A percentile compares a stretch with the other conserved stretches of the same genome.
These are phyloP conservation scores for Phlebiopsis flavidoalba DNA, from an alignment of 768 basidiomycete genomes.

Conservation along the genomic window DNA sequence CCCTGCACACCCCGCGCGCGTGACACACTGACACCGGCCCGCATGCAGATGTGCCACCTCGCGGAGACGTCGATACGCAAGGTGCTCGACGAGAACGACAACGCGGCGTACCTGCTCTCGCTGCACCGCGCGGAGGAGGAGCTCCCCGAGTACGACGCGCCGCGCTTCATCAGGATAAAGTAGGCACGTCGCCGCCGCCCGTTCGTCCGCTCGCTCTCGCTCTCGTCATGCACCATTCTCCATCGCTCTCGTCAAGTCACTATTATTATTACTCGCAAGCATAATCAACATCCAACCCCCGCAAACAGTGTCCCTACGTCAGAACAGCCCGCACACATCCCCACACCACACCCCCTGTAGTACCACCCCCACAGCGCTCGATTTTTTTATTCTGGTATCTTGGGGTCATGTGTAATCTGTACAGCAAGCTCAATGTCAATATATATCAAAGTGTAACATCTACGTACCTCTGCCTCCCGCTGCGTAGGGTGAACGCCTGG, in stretches of 20 bases:
- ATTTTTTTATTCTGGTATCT: not conserved
- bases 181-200: conserved; percentile 20
- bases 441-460: not conserved
- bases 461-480: not conserved
- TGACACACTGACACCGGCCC: not conserved
- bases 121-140: conserved; percentile 40
- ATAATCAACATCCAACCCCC: not conserved
- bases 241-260: not conserved
- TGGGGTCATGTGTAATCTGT: conserved; percentile 11
- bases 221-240: not conserved
- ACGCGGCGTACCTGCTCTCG: conserved; percentile 56
- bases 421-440: not conserved
- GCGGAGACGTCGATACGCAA: conserved; percentile 67
- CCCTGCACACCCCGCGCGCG: not conserved
- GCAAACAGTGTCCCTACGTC: not conserved
- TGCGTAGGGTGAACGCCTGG: not conserved
- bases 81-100: conserved; percentile 67
- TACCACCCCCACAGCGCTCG: conserved; percentile 12
- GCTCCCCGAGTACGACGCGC: conserved; percentile 30
- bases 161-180: conserved; percentile 39
- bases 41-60: conserved; percentile 55
- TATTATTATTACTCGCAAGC: conserved; percentile 6
- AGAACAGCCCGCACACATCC: not conserved
- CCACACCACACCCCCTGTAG: conserved; percentile 18
- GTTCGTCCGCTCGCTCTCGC: not conserved